phyloP scores from a whole-genome alignment of 2,329 filamentous ascomycete genomes.

The Aspergillus caelatus region DNA sequence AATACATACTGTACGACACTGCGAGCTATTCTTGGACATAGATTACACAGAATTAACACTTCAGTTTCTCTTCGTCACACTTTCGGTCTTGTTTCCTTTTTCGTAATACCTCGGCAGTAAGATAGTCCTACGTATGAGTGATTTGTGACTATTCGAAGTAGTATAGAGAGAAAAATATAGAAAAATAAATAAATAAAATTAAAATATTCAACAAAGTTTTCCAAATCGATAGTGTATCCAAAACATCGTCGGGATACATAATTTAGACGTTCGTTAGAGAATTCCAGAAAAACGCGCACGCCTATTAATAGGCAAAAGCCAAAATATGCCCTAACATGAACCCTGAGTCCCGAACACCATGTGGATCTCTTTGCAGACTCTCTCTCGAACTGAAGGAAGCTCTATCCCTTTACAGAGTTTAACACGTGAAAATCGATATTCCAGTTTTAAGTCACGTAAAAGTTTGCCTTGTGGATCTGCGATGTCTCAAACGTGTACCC shows the following conservation, averaged over 20 bases:
- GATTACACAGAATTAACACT: neutral
- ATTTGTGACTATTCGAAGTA: neutral
- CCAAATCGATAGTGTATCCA: neutral
- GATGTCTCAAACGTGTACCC: neutral
- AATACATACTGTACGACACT: neutral
- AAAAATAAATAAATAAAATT: too few relatives aligned
- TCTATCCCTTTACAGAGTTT: neutral
- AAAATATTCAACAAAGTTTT: neutral
- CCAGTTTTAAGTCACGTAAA: neutral
- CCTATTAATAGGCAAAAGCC: neutral
- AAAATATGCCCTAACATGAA: neutral
- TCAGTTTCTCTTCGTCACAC: neutral
- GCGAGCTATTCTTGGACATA: neutral
- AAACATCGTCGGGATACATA: neutral
- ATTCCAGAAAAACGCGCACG: neutral
- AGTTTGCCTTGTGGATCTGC: neutral
- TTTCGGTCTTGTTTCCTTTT: neutral
- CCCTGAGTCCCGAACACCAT: neutral
- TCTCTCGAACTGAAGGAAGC: neutral
- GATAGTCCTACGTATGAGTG: neutral
- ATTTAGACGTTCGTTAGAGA: neutral
- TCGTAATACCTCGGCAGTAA: neutral
- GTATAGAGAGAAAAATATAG: neutral
- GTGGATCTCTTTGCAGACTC: neutral
- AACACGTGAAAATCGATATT: neutral